A percentile compares a stretch with the other conserved stretches of the same genome.
Conservation (phyloP, 177 flowering plant genomes). For the Vitis hybrid region DNA sequence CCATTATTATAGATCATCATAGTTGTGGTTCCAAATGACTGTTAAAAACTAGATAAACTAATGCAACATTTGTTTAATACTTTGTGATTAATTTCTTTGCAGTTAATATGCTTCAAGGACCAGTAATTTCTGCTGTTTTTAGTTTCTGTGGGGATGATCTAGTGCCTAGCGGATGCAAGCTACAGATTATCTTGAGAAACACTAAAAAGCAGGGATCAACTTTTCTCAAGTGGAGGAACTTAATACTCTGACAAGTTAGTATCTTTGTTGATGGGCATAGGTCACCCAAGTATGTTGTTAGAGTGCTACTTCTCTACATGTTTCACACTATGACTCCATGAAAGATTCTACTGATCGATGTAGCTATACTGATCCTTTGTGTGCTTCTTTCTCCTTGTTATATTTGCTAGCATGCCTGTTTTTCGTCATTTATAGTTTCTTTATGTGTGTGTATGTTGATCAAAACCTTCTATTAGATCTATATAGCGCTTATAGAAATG, state of each 20-base stretch:
- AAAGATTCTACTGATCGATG: background rate
- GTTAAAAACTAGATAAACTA: background rate
- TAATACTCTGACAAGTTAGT: background rate
- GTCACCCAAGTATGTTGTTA: background rate
- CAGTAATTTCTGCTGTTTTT: background rate
- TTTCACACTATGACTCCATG: background rate
- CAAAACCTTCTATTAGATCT: too few relatives aligned
- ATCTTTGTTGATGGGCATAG: slow-evolving; percentile 2
- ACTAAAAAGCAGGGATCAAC: background rate
- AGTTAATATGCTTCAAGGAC: background rate
- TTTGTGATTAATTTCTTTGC: background rate
- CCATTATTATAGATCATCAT: too few relatives aligned
- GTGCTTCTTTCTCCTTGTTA: background rate
- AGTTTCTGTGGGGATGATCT: background rate
- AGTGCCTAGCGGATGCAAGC: slow-evolving; percentile 1
- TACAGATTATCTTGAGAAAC: background rate
- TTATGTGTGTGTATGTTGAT: background rate
- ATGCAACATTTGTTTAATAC: background rate
- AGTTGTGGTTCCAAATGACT: background rate
- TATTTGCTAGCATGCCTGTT: background rate
- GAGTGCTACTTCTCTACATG: background rate
- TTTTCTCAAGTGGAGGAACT: background rate
- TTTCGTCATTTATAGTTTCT: background rate
- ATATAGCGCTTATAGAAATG: background rate
- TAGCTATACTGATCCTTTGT: background rate